These are phyloP conservation scores for Scheffersomyces quercinus DNA, from an alignment of 1,139 yeast species.

Conservation along the genomic window DNA sequence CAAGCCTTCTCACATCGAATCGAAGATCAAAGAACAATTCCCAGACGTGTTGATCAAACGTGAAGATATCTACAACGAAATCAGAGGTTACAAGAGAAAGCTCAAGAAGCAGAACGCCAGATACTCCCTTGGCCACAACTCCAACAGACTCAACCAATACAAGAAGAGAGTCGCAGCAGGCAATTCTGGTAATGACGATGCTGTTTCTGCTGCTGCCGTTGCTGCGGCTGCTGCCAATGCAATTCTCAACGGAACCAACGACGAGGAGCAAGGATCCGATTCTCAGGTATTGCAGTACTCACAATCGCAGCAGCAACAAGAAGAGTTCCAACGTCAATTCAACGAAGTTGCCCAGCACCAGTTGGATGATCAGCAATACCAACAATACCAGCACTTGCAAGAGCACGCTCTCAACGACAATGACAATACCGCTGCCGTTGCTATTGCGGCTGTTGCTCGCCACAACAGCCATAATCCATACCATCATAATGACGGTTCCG, in stretches of 20 bases:
- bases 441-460: slow-evolving; percentile 45
- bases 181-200: slow-evolving; percentile 30
- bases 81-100: slow-evolving; percentile 58
- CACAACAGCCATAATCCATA: slow-evolving; percentile 19
- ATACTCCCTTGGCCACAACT: slow-evolving; percentile 8
- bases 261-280: slow-evolving; percentile 12
- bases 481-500: slow-evolving; percentile 30
- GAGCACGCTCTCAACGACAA: slow-evolving; percentile 25
- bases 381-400: slow-evolving; percentile 34
- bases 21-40: slow-evolving; percentile 52
- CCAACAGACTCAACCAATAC: slow-evolving; percentile 11
- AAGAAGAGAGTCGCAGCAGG: slow-evolving; percentile 30
- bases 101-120: slow-evolving; percentile 42
- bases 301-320: slow-evolving; percentile 33
- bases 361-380: slow-evolving; percentile 31
- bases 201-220: slow-evolving; percentile 17
- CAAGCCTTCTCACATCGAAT: slow-evolving; percentile 58
- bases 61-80: slow-evolving; percentile 60
- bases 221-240: slow-evolving; percentile 1
- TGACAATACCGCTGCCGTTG: slow-evolving; percentile 39
- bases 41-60: slow-evolving; percentile 58
- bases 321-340: slow-evolving; percentile 41
- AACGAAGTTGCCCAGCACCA: slow-evolving; percentile 36
- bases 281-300: slow-evolving; percentile 24
- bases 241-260: slow-evolving; percentile 13